A percentile compares a stretch with the other conserved stretches of the same genome.
phyloP scores from a whole-genome alignment of 83 land plant species.

The Thuja plicata region DNA sequence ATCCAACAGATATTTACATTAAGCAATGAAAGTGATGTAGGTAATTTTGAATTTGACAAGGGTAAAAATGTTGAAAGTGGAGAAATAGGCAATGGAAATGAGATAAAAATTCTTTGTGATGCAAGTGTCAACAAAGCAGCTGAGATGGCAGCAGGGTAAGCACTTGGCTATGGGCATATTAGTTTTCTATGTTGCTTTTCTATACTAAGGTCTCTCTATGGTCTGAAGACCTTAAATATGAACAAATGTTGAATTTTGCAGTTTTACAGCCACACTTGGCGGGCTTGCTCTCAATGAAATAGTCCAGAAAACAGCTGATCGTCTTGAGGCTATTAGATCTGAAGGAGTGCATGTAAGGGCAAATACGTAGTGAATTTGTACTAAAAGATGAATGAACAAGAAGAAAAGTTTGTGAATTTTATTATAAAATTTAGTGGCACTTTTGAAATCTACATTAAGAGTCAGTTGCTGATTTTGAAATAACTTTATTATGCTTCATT shows the following conservation, averaged over 20 bases:
- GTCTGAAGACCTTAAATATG: conserved; percentile 5
- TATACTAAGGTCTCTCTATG: not conserved
- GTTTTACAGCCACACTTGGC: conserved; percentile 80
- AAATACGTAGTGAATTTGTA: not conserved
- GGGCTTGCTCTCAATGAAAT: conserved; percentile 81
- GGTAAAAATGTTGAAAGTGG: conserved; percentile 81
- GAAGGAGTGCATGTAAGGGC: conserved; percentile 93
- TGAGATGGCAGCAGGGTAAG: conserved; percentile 97
- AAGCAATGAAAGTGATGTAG: conserved; percentile 49
- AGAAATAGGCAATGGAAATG: conserved; percentile 44
- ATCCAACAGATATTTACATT: conserved; percentile 80
- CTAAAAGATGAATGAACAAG: not conserved
- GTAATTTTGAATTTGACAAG: conserved; percentile 52
- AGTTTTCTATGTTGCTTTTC: conserved; percentile 14
- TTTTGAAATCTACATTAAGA: not conserved
- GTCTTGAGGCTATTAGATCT: conserved; percentile 84
- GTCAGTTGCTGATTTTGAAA: not conserved
- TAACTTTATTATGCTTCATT: conserved; percentile 6
- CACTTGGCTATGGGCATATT: not conserved
- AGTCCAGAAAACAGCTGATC: conserved; percentile 73
- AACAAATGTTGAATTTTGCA: conserved; percentile 32
- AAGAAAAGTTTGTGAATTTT: conserved; percentile 1
- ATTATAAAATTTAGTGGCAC: not conserved
- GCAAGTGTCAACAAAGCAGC: conserved; percentile 96
- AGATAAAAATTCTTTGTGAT: conserved; percentile 77